These are phyloP conservation scores for Nitzschia sp. DNA, from an alignment of 108 stramenopile species.

Conservation along the genomic window DNA sequence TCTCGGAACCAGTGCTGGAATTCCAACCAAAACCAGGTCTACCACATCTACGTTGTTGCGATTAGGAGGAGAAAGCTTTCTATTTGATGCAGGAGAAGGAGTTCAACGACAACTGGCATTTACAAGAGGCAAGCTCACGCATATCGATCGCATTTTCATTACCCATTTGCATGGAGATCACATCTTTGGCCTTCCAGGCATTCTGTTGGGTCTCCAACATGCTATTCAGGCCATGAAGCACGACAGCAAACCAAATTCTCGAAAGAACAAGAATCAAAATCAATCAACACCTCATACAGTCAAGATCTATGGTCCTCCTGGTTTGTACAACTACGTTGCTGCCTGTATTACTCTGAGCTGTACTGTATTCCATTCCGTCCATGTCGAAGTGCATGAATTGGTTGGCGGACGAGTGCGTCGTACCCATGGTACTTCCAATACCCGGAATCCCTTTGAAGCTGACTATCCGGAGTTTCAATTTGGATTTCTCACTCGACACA, in stretches of 20 bases:
- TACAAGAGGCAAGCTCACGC: slow-evolving; percentile 27
- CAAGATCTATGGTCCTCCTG: slow-evolving; percentile 80
- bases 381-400: slow-evolving; percentile 65
- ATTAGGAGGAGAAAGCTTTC: slow-evolving; percentile 48
- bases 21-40: slow-evolving; percentile 42
- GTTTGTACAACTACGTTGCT: slow-evolving; percentile 76
- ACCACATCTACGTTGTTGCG: slow-evolving; percentile 55
- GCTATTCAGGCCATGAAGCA: not conserved
- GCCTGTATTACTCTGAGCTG: slow-evolving; percentile 53
- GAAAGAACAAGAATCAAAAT: slow-evolving; percentile 20
- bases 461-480: slow-evolving; percentile 65
- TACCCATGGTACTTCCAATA: slow-evolving; percentile 24
- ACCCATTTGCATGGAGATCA: slow-evolving; percentile 96
- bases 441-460: slow-evolving; percentile 49
- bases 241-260: not conserved
- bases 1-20: slow-evolving; percentile 73
- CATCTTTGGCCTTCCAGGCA: slow-evolving; percentile 81
- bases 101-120: slow-evolving; percentile 79
- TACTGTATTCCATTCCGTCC: slow-evolving; percentile 49
- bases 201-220: slow-evolving; percentile 54
- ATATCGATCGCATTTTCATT: slow-evolving; percentile 69
- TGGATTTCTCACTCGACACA: slow-evolving; percentile 27
- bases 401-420: slow-evolving; percentile 57
- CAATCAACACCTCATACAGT: slow-evolving; percentile 16
- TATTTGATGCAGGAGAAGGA: slow-evolving; percentile 94